Evolutionary conservation across 257 asterid genomes (phyloP).

Genomic region (Solanum rostratum): DNA sequence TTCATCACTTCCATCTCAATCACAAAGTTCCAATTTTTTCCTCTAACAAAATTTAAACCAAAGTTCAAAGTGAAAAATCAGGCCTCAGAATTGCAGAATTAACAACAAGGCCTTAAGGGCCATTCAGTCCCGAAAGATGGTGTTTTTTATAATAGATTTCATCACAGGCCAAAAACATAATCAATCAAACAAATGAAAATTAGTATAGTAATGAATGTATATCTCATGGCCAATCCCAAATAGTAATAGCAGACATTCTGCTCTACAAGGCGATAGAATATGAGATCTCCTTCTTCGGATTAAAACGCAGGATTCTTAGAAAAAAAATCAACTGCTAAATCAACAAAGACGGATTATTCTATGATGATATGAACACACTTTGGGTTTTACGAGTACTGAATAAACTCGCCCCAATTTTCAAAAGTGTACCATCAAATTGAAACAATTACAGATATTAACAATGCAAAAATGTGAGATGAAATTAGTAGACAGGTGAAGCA

Average conservation of each 20-base stretch:
- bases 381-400: conserved; percentile 7
- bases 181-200: neutral
- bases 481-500: conserved; percentile 12
- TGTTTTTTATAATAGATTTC: conserved; percentile 23
- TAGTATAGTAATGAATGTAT: conserved; percentile 7
- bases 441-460: rapidly evolving
- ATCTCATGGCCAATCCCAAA: conserved; percentile 76
- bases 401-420: conserved; percentile 1
- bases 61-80: too few relatives aligned
- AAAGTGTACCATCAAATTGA: neutral
- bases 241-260: conserved; percentile 41
- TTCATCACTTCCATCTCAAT: conserved; percentile 48
- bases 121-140: conserved; percentile 90
- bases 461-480: neutral
- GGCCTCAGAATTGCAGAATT: conserved; percentile 82
- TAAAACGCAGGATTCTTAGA: neutral
- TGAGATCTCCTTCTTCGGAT: conserved; percentile 37
- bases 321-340: neutral
- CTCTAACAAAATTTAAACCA: too few relatives aligned
- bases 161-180: conserved; percentile 15
- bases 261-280: conserved; percentile 76
- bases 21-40: neutral
- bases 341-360: conserved; percentile 3
- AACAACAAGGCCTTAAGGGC: conserved; percentile 33
- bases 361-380: conserved; percentile 3